Conservation (phyloP, 1,284 basidiomycete species). For the Naganishia sp. region DNA sequence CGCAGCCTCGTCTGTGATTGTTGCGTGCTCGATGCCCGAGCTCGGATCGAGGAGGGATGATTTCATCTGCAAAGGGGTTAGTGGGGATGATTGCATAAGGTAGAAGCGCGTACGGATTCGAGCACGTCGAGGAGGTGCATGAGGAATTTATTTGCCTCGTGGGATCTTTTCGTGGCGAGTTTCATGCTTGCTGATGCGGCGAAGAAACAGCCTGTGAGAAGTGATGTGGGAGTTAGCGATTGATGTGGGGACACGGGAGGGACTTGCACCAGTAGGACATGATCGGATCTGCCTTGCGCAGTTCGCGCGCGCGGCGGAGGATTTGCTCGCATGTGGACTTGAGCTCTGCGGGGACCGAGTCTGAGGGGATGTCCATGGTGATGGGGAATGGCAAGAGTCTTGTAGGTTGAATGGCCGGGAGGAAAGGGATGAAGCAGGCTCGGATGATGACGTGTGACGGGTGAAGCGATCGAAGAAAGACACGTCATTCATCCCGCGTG, state of each 20-base stretch:
- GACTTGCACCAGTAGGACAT: conserved; percentile 93
- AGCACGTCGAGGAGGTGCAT: conserved; percentile 73
- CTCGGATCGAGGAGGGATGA: conserved; percentile 61
- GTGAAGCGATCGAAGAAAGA: not conserved
- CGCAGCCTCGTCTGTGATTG: conserved; percentile 72
- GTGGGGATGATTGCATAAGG: conserved; percentile 19
- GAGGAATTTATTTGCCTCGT: conserved; percentile 69
- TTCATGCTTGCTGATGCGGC: conserved; percentile 84
- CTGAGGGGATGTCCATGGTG: conserved; percentile 43
- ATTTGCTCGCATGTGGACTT: conserved; percentile 66
- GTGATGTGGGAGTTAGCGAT: conserved; percentile 6
- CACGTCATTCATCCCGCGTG: no score
- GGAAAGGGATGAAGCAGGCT: no score
- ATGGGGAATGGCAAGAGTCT: not conserved
- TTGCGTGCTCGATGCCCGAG: conserved; percentile 64
- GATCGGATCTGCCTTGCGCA: conserved; percentile 75
- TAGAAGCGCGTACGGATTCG: conserved; percentile 60
- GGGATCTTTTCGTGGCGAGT: conserved; percentile 59
- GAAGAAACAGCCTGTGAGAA: conserved; percentile 72
- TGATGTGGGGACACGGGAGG: not conserved
- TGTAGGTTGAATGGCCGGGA: not conserved
- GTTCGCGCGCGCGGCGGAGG: conserved; percentile 85
- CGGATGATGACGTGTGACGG: not conserved
- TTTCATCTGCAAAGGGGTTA: conserved; percentile 62
- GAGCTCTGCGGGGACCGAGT: conserved; percentile 52